Evolutionary conservation across 495 filamentous ascomycete species (phyloP).

Genomic region (Hyaloscypha hepaticicola): DNA sequence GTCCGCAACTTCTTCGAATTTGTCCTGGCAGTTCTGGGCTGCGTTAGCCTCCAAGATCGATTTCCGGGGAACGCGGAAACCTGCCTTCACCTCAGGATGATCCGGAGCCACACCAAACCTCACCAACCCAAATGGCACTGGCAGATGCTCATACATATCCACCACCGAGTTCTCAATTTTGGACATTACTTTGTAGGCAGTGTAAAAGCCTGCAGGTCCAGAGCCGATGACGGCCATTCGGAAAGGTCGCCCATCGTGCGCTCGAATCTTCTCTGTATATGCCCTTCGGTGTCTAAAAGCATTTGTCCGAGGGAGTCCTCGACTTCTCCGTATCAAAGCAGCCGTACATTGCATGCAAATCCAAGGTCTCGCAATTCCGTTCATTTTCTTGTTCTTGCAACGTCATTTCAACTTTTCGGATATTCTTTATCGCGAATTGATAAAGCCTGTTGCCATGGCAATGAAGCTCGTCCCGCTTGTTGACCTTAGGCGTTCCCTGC

Average conservation of each 20-base stretch:
- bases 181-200: conserved; percentile 77
- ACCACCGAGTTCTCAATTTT: conserved; percentile 69
- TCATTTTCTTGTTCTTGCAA: conserved; percentile 21
- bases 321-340: background rate
- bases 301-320: background rate
- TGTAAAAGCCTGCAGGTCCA: conserved; percentile 94
- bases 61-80: conserved; percentile 1
- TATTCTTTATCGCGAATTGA: conserved; percentile 12
- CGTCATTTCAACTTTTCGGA: conserved; percentile 28
- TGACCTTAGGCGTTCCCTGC: conserved; percentile 7
- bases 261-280: conserved; percentile 25
- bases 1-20: conserved; percentile 81
- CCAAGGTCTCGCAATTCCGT: conserved; percentile 17
- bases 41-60: conserved; percentile 2
- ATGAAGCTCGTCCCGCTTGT: conserved; percentile 9
- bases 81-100: conserved; percentile 96
- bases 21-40: conserved; percentile 85
- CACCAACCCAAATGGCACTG: conserved; percentile 88
- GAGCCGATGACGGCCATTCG: conserved; percentile 90
- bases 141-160: conserved; percentile 95
- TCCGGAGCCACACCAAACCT: conserved; percentile 95
- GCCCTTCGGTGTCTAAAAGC: conserved; percentile 14
- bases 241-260: conserved; percentile 53
- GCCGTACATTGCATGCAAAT: conserved; percentile 25
- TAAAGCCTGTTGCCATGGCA: conserved; percentile 18